phyloP scores from a whole-genome alignment of 2,329 filamentous ascomycete genomes.

The Teratosphaeriaceae sp. region DNA sequence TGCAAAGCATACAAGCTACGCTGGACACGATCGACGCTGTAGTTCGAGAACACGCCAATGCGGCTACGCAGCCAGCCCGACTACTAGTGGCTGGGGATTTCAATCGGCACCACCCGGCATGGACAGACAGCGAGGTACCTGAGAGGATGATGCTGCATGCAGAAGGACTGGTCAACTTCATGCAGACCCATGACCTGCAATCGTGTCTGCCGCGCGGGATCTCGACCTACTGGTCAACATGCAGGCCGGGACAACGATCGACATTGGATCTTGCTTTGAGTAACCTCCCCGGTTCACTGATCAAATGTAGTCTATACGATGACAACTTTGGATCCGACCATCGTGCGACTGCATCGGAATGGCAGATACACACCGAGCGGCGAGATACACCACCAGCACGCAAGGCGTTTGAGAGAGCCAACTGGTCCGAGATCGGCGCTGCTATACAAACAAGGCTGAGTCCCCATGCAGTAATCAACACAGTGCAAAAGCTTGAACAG shows the following conservation, averaged over 20 bases:
- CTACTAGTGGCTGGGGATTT: background rate
- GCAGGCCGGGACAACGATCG: constrained; percentile 1
- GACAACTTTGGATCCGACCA: constrained; percentile 1
- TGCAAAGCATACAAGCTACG: background rate
- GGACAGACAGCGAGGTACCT: background rate
- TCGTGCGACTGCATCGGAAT: background rate
- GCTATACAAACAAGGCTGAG: background rate
- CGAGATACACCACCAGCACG: background rate
- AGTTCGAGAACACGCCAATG: background rate
- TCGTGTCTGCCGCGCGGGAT: background rate
- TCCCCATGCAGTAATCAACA: background rate
- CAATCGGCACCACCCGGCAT: background rate
- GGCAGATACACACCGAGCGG: background rate
- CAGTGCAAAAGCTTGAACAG: background rate
- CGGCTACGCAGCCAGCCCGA: background rate
- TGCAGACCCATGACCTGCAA: background rate
- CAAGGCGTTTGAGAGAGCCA: background rate
- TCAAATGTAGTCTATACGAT: constrained; percentile 1
- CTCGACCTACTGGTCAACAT: background rate
- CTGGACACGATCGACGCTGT: background rate
- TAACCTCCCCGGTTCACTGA: background rate
- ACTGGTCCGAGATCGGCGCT: constrained; percentile 1
- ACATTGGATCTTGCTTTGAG: background rate
- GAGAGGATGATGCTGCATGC: constrained; percentile 2
- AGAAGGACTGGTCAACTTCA: constrained; percentile 1